A percentile compares a stretch with the other conserved stretches of the same genome.
Conservation (phyloP, 2,329 filamentous ascomycete genomes). For the Cyclaneusma minus region DNA sequence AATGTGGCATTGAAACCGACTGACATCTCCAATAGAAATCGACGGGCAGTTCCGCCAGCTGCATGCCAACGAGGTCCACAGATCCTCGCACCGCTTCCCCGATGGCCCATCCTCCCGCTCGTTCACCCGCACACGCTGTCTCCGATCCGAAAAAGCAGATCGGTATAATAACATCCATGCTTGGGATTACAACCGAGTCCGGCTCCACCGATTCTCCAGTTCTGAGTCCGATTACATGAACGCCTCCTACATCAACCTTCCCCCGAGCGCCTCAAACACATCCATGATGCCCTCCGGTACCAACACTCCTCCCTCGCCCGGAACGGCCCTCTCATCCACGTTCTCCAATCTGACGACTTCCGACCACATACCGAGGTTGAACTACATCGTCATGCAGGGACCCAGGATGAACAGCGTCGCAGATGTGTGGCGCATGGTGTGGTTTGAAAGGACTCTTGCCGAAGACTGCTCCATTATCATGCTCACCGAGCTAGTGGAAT, state of each 20-base stretch:
- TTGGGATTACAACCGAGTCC: conserved; percentile 75
- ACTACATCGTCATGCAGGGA: conserved; percentile 89
- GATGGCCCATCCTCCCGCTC: not conserved
- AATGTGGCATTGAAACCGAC: not conserved
- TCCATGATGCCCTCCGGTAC: too few relatives aligned
- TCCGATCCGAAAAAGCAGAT: conserved; percentile 34
- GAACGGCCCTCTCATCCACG: too few relatives aligned
- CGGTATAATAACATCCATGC: conserved; percentile 84
- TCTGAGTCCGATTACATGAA: conserved; percentile 69
- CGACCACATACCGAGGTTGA: too few relatives aligned
- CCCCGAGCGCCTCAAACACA: conserved; percentile 33
- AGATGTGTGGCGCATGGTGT: conserved; percentile 93
- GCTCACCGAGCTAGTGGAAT: too few relatives aligned
- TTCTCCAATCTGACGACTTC: too few relatives aligned
- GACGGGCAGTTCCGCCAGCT: conserved; percentile 44
- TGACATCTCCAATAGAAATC: conserved; percentile 29
- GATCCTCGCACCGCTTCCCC: conserved; percentile 7
- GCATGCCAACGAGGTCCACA: conserved; percentile 41
- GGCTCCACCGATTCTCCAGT: conserved; percentile 61
- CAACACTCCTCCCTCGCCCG: too few relatives aligned
- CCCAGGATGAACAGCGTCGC: conserved; percentile 62
- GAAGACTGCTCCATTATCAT: too few relatives aligned
- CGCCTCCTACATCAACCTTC: conserved; percentile 58
- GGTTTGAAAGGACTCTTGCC: conserved; percentile 68
- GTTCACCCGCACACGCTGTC: conserved; percentile 20